Evolutionary conservation across 305 asterid genomes (phyloP), one percentile per base, ranked within the genome.

Genomic region (Fraxinus paxiana): DNA sequence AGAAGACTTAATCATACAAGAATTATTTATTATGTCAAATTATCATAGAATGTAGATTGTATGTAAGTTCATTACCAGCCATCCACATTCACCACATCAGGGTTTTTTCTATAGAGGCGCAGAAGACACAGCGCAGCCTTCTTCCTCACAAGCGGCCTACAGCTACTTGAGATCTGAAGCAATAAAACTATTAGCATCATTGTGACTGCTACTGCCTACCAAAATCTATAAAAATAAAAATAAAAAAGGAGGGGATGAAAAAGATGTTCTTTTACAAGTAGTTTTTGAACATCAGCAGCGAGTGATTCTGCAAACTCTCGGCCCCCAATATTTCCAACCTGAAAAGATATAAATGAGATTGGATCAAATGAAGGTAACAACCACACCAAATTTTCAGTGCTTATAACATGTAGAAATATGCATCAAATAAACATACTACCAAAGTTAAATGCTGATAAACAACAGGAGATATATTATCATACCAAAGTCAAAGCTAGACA

Each of bases 261-360:
- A 89, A 65, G 61, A 77, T 67, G 79, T 82, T 80, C 35, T 80
- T 97, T 93, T 91, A 96, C 99, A 86, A 96, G 97, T 85, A 96
- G 85, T 88, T 93, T 96, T 87, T 94, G 99, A 85, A 94, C 99
- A 96, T 96, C 99, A 82, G 99, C 98, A 78, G 99, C 98, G 83
- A 96, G 88, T 67, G 99, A 93, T 83, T 96, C 99, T 54, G 99
- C 98, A 87, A 96, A 96, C 70, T 96, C 99, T 80, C 98, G 90
- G 75, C 99, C 99, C 73, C 99, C 99, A 85, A 96, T 96, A 87
- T 96, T 96, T 80, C 99, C 99, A 75, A 96, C 98, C 99, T 96
- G 91, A 77, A 83, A 28, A 86, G 37, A 85, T 69, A 82, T 26
- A 63, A 77, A 34, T 31, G 73, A 77, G 76, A 56, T 78, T 59